Evolutionary conservation across 306 rosid species (phyloP).

Genomic region (Dryas drummondii): DNA sequence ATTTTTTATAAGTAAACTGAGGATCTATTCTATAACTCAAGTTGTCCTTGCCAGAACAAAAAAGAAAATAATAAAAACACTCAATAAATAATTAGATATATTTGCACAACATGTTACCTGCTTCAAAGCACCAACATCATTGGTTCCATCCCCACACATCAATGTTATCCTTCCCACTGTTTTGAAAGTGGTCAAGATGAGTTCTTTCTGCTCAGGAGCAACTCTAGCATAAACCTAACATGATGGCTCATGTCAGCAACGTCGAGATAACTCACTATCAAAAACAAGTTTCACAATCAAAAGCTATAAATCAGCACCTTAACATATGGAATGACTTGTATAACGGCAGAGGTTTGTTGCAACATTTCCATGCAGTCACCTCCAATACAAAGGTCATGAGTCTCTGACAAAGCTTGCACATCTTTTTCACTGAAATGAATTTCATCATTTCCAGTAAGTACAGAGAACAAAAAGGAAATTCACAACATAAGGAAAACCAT

Average conservation of each 20-base stretch:
- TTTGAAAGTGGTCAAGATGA: slow-evolving; percentile 92
- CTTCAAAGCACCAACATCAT: slow-evolving; percentile 97
- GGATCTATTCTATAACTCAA: not conserved
- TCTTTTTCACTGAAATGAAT: slow-evolving; percentile 66
- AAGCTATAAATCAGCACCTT: slow-evolving; percentile 51
- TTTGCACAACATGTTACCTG: slow-evolving; percentile 53
- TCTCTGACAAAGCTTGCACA: slow-evolving; percentile 77
- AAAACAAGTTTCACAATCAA: slow-evolving; percentile 14
- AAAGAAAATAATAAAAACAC: not conserved
- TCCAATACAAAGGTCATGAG: slow-evolving; percentile 91
- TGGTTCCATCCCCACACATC: slow-evolving; percentile 99
- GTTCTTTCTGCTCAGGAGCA: slow-evolving; percentile 99
- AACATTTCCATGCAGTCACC: slow-evolving; percentile 95
- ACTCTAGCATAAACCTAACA: slow-evolving; percentile 96
- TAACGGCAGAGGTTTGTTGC: slow-evolving; percentile 71
- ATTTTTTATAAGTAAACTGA: not conserved
- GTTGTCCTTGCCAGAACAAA: not conserved
- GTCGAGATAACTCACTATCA: slow-evolving; percentile 26
- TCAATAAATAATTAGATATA: not conserved
- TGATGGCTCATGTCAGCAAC: slow-evolving; percentile 12
- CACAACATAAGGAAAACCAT: not conserved
- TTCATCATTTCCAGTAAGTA: slow-evolving; percentile 1
- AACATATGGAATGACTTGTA: slow-evolving; percentile 77
- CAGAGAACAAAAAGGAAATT: slow-evolving; percentile 7
- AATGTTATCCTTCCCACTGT: slow-evolving; percentile 87